Evolutionary conservation across 257 asterid species (phyloP).

Genomic region (Solanum megistacrolobum): DNA sequence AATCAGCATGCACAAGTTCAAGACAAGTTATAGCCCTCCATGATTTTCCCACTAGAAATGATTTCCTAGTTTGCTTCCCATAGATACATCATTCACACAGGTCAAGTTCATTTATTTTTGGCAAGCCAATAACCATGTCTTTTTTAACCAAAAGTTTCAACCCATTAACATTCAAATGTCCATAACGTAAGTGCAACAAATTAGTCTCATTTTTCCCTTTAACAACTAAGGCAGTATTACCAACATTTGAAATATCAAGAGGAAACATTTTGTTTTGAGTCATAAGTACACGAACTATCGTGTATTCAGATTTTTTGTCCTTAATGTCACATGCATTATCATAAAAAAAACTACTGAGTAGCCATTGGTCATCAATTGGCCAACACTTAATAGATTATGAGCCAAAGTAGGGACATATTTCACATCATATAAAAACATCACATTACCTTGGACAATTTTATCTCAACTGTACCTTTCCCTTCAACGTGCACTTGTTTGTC

Average conservation of each 20-base stretch:
- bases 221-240: background rate
- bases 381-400: slow-evolving; percentile 4
- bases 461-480: background rate
- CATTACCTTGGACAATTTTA: background rate
- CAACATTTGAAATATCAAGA: background rate
- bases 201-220: background rate
- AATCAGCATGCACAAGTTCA: background rate
- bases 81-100: slow-evolving; percentile 5
- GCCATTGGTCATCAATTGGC: background rate
- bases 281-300: background rate
- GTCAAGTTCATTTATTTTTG: background rate
- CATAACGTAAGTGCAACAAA: background rate
- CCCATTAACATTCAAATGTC: background rate
- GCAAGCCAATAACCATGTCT: slow-evolving; percentile 12
- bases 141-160: background rate
- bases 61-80: background rate
- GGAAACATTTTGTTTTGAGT: slow-evolving; percentile 1
- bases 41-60: background rate
- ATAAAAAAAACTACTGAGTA: background rate
- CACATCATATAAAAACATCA: background rate
- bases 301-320: background rate
- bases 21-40: slow-evolving; percentile 5
- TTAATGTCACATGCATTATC: background rate
- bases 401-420: background rate
- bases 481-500: background rate